Evolutionary conservation across 345 rosid genomes (phyloP), one percentile per base, ranked within the genome.

Genomic region (Anacardium occidentale): DNA sequence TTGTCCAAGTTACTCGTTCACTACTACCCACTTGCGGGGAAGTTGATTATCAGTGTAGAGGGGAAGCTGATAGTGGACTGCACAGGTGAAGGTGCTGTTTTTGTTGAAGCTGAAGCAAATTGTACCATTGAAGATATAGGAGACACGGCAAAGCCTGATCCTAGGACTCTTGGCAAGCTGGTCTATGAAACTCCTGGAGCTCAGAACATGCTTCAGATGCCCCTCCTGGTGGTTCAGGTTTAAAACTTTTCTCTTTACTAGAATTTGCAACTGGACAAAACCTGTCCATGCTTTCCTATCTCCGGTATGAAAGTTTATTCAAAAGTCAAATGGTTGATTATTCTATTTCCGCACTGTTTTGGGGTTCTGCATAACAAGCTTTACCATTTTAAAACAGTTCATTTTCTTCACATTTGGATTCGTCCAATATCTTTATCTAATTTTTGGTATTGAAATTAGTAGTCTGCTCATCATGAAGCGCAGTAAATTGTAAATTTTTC

Each of bases 41-140:
- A 92, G 76, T 84, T 91, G 42, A 76, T 87, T 1, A 81, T 90
- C 18, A 91, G 97, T 62, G 79, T 96, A 1, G 91, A 86, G 62
- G 91, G 94, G 42, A 91, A 91, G 85, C 88, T 86, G 64, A 85
- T 85, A 9, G 89, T 91, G 48, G 83, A 90, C 70, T 90, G 98
- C 81, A 85, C 87, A 0, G 93, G 87, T 21, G 93, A 94, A 24
- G 98, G 98, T 59, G 94, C 89, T 55, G 90, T 94, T 57, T 87
- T 94, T 59, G 93, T 94, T 17, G 97, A 90, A 76, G 96, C 96
- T 68, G 93, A 90, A 70, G 87, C 97, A 1, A 78, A 85, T 56
- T 89, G 87, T 68, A 69, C 75, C 2, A 70, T 94, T 1, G 81
- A 79, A 20, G 87, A 79, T 37, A 80, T 91, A 0, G 90, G 85